These are phyloP conservation scores for Ophiostoma angusticollis DNA, from an alignment of 2,329 filamentous ascomycete species.

Conservation along the genomic window DNA sequence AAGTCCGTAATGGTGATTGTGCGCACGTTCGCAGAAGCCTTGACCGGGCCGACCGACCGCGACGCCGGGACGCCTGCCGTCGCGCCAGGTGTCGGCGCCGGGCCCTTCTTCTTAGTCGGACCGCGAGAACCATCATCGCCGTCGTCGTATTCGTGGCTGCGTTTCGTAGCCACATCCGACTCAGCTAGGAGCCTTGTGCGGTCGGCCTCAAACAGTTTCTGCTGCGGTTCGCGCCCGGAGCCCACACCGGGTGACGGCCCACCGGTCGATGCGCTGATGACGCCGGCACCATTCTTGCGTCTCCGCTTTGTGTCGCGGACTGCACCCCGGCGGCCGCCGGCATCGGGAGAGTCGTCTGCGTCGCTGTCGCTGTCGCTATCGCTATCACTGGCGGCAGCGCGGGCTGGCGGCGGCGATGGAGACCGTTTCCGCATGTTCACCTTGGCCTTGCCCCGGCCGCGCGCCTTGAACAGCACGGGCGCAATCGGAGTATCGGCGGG, in stretches of 20 bases:
- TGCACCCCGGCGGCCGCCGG: constrained; percentile 33
- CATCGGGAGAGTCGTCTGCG: constrained; percentile 61
- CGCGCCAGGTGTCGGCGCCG: constrained; percentile 1
- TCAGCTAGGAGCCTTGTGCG: constrained; percentile 48
- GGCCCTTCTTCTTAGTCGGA: constrained; percentile 54
- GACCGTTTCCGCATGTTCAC: constrained; percentile 69
- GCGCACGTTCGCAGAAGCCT: constrained; percentile 77
- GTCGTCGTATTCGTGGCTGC: constrained; percentile 44
- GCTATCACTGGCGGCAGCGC: constrained; percentile 41
- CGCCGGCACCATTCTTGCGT: constrained; percentile 41
- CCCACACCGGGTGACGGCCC: no score
- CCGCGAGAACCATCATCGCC: neutral
- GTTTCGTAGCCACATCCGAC: constrained; percentile 82
- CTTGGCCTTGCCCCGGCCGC: constrained; percentile 56
- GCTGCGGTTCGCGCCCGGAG: no score
- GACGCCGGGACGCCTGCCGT: neutral
- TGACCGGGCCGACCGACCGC: constrained; percentile 67
- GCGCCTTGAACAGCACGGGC: constrained; percentile 68
- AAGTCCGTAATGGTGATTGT: constrained; percentile 87
- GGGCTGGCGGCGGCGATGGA: constrained; percentile 59
- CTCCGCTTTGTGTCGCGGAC: constrained; percentile 60
- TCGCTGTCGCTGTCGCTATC: constrained; percentile 39
- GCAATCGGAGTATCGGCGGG: constrained; percentile 16
- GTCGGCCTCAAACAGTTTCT: constrained; percentile 39
- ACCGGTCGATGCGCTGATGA: constrained; percentile 26